These are phyloP conservation scores for Talaromyces ruber DNA, from an alignment of 495 filamentous ascomycete species.

Conservation along the genomic window DNA sequence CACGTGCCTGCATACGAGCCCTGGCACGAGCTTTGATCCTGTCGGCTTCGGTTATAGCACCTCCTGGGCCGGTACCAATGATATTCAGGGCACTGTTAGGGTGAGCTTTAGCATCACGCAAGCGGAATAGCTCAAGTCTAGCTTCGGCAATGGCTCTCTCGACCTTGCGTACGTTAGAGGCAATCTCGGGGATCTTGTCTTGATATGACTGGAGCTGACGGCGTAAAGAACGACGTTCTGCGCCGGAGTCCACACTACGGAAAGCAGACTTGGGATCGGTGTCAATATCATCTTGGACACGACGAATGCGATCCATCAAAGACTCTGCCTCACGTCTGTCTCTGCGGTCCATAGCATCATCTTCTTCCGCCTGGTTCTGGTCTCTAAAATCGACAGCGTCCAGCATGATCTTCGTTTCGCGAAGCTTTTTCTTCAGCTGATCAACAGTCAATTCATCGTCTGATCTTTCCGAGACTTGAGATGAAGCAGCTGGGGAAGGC, in stretches of 20 bases:
- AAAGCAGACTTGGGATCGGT: conserved; percentile 73
- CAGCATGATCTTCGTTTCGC: conserved; percentile 90
- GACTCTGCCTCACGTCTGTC: conserved; percentile 92
- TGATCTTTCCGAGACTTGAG: conserved; percentile 60
- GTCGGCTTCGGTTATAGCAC: conserved; percentile 85
- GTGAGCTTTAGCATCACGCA: conserved; percentile 88
- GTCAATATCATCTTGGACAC: conserved; percentile 97
- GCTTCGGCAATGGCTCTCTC: conserved; percentile 92
- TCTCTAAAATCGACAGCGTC: conserved; percentile 97
- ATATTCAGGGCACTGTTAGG: conserved; percentile 75
- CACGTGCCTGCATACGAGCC: conserved; percentile 96
- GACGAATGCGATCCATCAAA: conserved; percentile 81
- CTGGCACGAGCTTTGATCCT: conserved; percentile 89
- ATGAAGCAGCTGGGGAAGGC: conserved; percentile 62
- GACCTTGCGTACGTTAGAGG: conserved; percentile 80
- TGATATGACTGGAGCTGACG: conserved; percentile 82
- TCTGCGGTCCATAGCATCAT: conserved; percentile 81
- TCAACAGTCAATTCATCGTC: conserved; percentile 79
- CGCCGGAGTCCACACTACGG: conserved; percentile 68
- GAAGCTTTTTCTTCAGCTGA: conserved; percentile 86
- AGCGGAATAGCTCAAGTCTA: conserved; percentile 84
- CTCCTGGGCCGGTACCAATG: conserved; percentile 89
- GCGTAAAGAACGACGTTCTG: conserved; percentile 75
- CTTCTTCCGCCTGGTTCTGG: conserved; percentile 80
- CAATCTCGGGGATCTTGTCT: conserved; percentile 84